These are phyloP conservation scores for Hygrocybe punicea DNA, from an alignment of 768 basidiomycete species.

Conservation along the genomic window DNA sequence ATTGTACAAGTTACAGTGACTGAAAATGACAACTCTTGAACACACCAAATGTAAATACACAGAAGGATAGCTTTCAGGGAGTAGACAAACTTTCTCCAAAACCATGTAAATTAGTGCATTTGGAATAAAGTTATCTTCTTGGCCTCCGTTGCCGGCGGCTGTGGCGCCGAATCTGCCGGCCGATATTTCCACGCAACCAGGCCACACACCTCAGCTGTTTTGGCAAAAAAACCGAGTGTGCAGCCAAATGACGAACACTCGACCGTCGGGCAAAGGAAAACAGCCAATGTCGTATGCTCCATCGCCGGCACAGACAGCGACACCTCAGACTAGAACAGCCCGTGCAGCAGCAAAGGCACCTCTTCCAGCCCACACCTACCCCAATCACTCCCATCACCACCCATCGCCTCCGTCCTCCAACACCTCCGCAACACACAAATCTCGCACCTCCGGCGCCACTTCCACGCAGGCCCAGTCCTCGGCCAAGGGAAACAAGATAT, in stretches of 20 bases:
- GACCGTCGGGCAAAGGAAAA: conserved; percentile 10
- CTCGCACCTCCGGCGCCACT: conserved; percentile 35
- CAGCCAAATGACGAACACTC: conserved; percentile 5
- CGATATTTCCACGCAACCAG: too few relatives aligned
- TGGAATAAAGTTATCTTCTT: too few relatives aligned
- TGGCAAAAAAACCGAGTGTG: too few relatives aligned
- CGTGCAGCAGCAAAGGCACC: conserved; percentile 49
- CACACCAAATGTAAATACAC: too few relatives aligned
- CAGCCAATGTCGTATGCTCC: conserved; percentile 15
- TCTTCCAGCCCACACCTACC: conserved; percentile 44
- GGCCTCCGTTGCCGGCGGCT: too few relatives aligned
- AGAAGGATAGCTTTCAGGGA: too few relatives aligned
- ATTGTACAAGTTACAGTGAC: too few relatives aligned
- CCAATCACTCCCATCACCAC: conserved; percentile 44
- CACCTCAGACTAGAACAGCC: conserved; percentile 10
- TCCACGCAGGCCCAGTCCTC: background rate
- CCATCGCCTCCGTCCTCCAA: conserved; percentile 51
- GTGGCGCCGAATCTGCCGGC: too few relatives aligned
- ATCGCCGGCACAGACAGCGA: conserved; percentile 4
- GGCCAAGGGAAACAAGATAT: conserved; percentile 75
- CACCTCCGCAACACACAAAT: conserved; percentile 9
- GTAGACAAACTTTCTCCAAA: too few relatives aligned
- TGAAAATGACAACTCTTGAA: too few relatives aligned
- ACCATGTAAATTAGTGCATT: too few relatives aligned
- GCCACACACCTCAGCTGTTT: too few relatives aligned